Conservation (phyloP, 1,139 yeast genomes). For the Taiozyma onychis region DNA sequence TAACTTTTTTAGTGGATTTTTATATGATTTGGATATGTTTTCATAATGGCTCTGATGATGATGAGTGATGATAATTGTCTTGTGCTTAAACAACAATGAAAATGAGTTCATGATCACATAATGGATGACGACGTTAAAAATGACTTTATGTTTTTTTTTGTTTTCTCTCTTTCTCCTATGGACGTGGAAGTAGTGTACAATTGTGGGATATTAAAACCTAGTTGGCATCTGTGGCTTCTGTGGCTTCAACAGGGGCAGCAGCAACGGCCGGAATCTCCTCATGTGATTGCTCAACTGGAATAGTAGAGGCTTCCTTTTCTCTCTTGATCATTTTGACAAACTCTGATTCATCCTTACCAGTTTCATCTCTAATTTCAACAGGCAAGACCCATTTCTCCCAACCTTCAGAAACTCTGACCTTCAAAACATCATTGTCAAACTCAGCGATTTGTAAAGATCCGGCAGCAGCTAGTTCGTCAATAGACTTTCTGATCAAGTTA, state of each 20-base stretch:
- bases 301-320: not conserved
- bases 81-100: not conserved
- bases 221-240: not conserved
- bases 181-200: not conserved
- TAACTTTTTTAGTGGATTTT: not conserved
- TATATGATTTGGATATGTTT: not conserved
- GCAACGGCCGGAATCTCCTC: not conserved
- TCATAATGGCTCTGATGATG: not conserved
- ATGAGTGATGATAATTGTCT: not conserved
- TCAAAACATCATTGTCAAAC: slow-evolving; percentile 23
- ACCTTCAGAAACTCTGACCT: slow-evolving; percentile 38
- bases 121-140: not conserved
- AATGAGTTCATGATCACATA: not conserved
- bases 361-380: slow-evolving; percentile 36
- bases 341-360: slow-evolving; percentile 31
- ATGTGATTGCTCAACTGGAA: not conserved
- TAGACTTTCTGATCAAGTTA: slow-evolving; percentile 40
- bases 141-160: not conserved
- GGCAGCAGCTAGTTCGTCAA: slow-evolving; percentile 39
- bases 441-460: slow-evolving; percentile 22
- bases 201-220: not conserved
- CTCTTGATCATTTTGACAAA: slow-evolving; percentile 4
- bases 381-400: slow-evolving; percentile 49
- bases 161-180: not conserved
- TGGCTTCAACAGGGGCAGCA: not conserved